Conservation (phyloP, 768 basidiomycete genomes). For the Auricularia sp. region DNA sequence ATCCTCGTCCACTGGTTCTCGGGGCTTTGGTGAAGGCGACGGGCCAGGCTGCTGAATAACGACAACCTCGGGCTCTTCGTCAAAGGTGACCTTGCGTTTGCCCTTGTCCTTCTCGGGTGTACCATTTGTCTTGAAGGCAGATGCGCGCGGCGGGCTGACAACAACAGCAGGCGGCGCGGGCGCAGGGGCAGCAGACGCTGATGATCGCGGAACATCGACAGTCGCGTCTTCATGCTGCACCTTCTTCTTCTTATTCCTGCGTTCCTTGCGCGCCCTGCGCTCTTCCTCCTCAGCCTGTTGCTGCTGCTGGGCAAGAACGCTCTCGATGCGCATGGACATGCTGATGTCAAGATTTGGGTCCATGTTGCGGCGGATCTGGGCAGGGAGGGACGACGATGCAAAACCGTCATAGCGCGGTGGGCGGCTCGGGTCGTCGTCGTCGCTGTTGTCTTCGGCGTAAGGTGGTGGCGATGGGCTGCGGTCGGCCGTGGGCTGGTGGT, state of each 20-base stretch:
- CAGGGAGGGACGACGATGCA: not conserved
- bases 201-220: not conserved
- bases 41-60: slow-evolving; percentile 31
- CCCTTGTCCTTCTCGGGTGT: slow-evolving; percentile 29
- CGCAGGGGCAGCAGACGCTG: slow-evolving; percentile 13
- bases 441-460: not conserved
- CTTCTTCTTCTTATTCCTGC: slow-evolving; percentile 37
- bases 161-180: slow-evolving; percentile 15
- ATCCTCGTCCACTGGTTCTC: slow-evolving; percentile 19
- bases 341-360: slow-evolving; percentile 35
- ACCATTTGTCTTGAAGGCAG: not conserved
- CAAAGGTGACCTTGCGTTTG: slow-evolving; percentile 66
- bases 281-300: slow-evolving; percentile 4
- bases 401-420: not conserved
- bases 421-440: not conserved
- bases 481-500: not conserved
- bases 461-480: not conserved
- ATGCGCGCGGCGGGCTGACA: slow-evolving; percentile 5
- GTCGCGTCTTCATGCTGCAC: slow-evolving; percentile 19
- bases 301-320: not conserved
- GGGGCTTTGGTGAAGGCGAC: not conserved
- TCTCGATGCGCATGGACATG: slow-evolving; percentile 29
- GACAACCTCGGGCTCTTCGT: slow-evolving; percentile 48
- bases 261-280: slow-evolving; percentile 23
- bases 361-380: slow-evolving; percentile 34